These are phyloP conservation scores for Amyloporia xantha DNA, from an alignment of 768 basidiomycete genomes.

Conservation along the genomic window DNA sequence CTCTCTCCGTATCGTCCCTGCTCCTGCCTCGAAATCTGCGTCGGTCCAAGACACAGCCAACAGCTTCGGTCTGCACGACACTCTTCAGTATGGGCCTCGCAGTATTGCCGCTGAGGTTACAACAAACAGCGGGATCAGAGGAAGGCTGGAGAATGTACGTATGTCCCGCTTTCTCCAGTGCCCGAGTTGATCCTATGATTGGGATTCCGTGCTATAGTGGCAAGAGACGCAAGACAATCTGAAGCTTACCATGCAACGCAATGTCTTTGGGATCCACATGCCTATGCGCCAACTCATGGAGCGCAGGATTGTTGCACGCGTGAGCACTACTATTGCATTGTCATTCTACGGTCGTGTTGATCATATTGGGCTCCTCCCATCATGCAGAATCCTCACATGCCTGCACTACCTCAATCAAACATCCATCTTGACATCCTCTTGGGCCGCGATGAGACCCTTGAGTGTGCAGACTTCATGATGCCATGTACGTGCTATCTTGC, in stretches of 20 bases:
- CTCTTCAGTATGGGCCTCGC: conserved; percentile 77
- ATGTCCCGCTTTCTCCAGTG: neutral
- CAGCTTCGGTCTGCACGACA: conserved; percentile 81
- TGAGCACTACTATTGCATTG: conserved; percentile 33
- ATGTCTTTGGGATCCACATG: conserved; percentile 79
- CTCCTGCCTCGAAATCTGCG: conserved; percentile 46
- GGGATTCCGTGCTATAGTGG: conserved; percentile 81
- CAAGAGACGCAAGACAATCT: conserved; percentile 86
- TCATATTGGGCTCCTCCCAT: too few species aligned
- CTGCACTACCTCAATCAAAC: conserved; percentile 62
- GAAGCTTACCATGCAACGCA: conserved; percentile 77
- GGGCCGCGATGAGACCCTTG: conserved; percentile 84
- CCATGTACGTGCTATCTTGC: conserved; percentile 37
- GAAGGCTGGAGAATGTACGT: conserved; percentile 72
- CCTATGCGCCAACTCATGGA: conserved; percentile 94
- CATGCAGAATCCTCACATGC: conserved; percentile 57
- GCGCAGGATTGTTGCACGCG: conserved; percentile 73
- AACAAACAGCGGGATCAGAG: conserved; percentile 50
- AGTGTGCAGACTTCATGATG: conserved; percentile 72
- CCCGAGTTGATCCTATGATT: neutral
- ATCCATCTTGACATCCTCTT: conserved; percentile 88
- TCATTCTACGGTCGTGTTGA: neutral
- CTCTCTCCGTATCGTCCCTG: conserved; percentile 62
- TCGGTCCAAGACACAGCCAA: conserved; percentile 64
- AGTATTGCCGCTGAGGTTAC: conserved; percentile 73